A percentile compares a stretch with the other conserved stretches of the same genome.
These are phyloP conservation scores for Hypericum perforatum DNA, from an alignment of 345 rosid genomes.

Conservation along the genomic window DNA sequence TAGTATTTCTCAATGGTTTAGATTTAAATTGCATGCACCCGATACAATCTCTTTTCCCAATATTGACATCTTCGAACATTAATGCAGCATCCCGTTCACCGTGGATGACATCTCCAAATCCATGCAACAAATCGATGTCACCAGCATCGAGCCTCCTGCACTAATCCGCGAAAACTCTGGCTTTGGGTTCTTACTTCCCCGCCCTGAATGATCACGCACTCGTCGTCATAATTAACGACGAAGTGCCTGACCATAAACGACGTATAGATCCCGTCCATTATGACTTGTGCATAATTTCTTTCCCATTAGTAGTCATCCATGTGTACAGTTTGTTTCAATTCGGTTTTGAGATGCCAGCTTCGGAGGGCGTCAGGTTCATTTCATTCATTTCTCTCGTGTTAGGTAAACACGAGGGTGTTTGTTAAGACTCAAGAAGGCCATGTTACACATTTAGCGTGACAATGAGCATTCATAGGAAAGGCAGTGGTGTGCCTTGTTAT, in stretches of 20 bases:
- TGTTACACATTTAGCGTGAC: conserved; percentile 26
- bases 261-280: conserved; percentile 10
- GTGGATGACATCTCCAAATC: conserved; percentile 98
- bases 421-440: conserved; percentile 21
- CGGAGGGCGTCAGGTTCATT: conserved; percentile 20
- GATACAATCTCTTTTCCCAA: background rate
- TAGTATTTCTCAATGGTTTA: conserved; percentile 12
- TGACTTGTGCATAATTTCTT: conserved; percentile 21
- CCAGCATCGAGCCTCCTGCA: conserved; percentile 80
- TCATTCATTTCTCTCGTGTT: conserved; percentile 38
- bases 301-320: conserved; percentile 13
- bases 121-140: conserved; percentile 75
- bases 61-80: conserved; percentile 6
- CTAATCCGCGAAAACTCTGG: conserved; percentile 85
- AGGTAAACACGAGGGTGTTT: conserved; percentile 33
- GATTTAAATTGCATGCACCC: background rate
- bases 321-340: conserved; percentile 28
- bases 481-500: conserved; percentile 15
- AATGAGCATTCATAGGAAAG: conserved; percentile 18
- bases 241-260: background rate
- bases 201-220: conserved; percentile 42
- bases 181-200: conserved; percentile 81
- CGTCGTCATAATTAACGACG: background rate
- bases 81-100: conserved; percentile 88
- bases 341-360: conserved; percentile 17